Conservation (phyloP, 768 basidiomycete genomes). For the Amanita muscaria region DNA sequence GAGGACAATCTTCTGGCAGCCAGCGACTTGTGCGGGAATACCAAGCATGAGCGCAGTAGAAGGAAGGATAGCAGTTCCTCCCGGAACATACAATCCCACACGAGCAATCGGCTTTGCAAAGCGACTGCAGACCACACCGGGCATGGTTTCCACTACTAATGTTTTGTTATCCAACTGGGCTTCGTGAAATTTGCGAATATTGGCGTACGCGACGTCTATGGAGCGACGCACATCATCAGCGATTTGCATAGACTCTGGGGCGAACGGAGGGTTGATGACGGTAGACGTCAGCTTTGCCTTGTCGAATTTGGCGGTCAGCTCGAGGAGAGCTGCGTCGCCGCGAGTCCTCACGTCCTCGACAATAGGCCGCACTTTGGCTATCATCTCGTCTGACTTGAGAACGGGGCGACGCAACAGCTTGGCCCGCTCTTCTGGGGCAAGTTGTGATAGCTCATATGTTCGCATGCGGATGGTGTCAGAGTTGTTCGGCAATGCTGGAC, state of each 20-base stretch:
- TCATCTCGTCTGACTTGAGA: slow-evolving; percentile 82
- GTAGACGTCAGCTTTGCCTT: slow-evolving; percentile 63
- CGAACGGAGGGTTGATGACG: slow-evolving; percentile 72
- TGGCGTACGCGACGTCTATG: slow-evolving; percentile 85
- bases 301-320: slow-evolving; percentile 92
- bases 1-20: slow-evolving; percentile 84
- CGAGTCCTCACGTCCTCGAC: slow-evolving; percentile 76
- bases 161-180: slow-evolving; percentile 70
- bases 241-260: slow-evolving; percentile 52
- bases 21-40: slow-evolving; percentile 94
- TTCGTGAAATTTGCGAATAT: slow-evolving; percentile 86
- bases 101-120: slow-evolving; percentile 93
- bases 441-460: slow-evolving; percentile 47
- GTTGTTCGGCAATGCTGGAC: slow-evolving; percentile 12
- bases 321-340: slow-evolving; percentile 82
- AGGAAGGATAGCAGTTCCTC: slow-evolving; percentile 92
- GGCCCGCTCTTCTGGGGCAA: slow-evolving; percentile 44
- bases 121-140: slow-evolving; percentile 91
- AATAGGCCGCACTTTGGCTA: slow-evolving; percentile 88
- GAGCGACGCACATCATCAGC: slow-evolving; percentile 61
- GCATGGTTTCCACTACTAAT: slow-evolving; percentile 92
- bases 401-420: slow-evolving; percentile 83
- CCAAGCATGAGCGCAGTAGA: slow-evolving; percentile 98
- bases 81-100: slow-evolving; percentile 95
- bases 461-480: slow-evolving; percentile 63